Evolutionary conservation across 208 protist species (phyloP).

Genomic region (Trypanosoma boissoni): DNA sequence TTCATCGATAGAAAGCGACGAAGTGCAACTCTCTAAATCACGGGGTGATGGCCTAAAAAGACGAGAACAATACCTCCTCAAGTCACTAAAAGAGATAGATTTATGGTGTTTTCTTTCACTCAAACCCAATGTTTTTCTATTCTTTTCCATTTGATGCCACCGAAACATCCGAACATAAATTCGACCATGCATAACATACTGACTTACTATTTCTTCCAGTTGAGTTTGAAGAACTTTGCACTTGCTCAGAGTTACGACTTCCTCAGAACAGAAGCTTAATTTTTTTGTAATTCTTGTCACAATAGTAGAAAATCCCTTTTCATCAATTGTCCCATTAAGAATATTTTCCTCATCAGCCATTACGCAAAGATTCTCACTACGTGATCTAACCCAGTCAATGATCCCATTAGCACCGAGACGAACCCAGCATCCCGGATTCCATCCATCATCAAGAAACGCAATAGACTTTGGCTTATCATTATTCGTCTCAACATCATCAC

Average conservation of each 20-base stretch:
- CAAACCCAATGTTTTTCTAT: constrained; percentile 26
- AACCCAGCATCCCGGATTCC: too few species aligned
- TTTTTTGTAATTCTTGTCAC: constrained; percentile 16
- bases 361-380: constrained; percentile 16
- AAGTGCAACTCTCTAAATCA: not conserved
- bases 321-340: not conserved
- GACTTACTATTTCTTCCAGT: constrained; percentile 50
- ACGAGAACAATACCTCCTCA: not conserved
- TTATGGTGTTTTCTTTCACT: not conserved
- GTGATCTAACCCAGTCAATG: constrained; percentile 32
- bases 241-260: not conserved
- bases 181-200: constrained; percentile 66
- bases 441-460: too few species aligned
- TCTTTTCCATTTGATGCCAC: constrained; percentile 43
- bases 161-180: constrained; percentile 51
- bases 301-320: not conserved
- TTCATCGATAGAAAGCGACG: not conserved
- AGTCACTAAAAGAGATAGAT: not conserved
- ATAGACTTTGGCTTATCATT: too few species aligned
- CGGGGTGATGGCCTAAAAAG: not conserved
- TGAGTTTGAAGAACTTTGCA: constrained; percentile 51
- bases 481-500: constrained; percentile 27
- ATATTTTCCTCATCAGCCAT: not conserved
- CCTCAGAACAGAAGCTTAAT: constrained; percentile 1
- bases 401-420: constrained; percentile 16